Evolutionary conservation across 257 asterid genomes (phyloP).

Genomic region (Lavandula angustifolia): DNA sequence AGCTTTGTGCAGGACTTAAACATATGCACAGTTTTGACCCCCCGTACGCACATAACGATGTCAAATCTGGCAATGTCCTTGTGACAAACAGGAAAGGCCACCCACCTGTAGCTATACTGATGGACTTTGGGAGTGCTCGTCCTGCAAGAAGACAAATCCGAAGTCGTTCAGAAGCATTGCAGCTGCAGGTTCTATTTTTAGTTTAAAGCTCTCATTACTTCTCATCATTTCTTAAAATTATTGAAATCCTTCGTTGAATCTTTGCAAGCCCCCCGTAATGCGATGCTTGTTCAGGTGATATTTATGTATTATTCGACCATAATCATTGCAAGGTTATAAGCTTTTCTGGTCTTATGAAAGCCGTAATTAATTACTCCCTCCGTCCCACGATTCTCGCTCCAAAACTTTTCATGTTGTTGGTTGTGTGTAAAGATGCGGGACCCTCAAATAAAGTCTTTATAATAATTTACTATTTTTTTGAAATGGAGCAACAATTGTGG

Average conservation of each 20-base stretch:
- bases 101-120: constrained; percentile 78
- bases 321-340: neutral
- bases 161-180: constrained; percentile 88
- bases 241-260: constrained; percentile 9
- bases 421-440: too few relatives aligned
- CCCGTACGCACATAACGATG: constrained; percentile 96
- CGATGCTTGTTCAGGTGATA: neutral
- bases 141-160: constrained; percentile 91
- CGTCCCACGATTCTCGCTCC: too few relatives aligned
- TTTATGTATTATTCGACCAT: neutral
- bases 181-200: constrained; percentile 71
- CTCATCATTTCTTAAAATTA: constrained; percentile 25
- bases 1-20: constrained; percentile 98
- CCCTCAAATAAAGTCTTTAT: too few relatives aligned
- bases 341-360: constrained; percentile 2
- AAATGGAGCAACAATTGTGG: too few relatives aligned
- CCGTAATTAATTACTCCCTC: too few relatives aligned
- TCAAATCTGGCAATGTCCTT: constrained; percentile 93
- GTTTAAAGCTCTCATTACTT: constrained; percentile 16
- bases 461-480: too few relatives aligned
- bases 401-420: too few relatives aligned
- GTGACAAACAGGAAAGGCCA: constrained; percentile 82
- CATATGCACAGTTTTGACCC: constrained; percentile 96
- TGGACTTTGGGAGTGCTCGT: constrained; percentile 99
- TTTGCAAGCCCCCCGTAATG: neutral